Evolutionary conservation across 2,329 filamentous ascomycete genomes (phyloP), one percentile per base, ranked within the genome.

Genomic region (Colletotrichum endophyticum): DNA sequence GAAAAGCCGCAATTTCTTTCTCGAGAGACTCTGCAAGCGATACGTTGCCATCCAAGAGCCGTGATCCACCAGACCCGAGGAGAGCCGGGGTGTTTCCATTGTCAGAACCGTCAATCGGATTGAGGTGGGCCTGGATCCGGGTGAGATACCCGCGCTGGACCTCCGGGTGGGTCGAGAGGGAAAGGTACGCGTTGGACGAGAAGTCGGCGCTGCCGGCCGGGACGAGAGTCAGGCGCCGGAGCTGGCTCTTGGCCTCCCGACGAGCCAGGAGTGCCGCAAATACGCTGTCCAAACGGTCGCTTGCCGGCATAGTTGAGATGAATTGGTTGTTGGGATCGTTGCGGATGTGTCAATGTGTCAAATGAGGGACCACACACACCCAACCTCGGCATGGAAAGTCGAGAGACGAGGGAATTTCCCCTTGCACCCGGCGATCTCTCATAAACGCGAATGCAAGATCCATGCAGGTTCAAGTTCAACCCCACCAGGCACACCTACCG

Each of bases 141-240:
- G 78, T 73, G 22, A 96, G 88, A 81, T 93, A 96, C 9, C 91
- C 93, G 81, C 92, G 89, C 84, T 94, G 93, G 9, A 91, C 71
- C 16, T 81, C 82, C 0, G 84, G 81, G 39, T 86, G 82, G 4
- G 81, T 82, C 1, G 95, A 93, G 8, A 96, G 93, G 66, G 96
- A 95, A 75, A 98, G 95, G 82, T 97, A 94, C 72, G 91, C 91
- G 83, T 96, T 94, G 81, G 95, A 96, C 27, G 93, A 93, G 81
- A 98, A 94, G 85, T 98, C 95, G 66, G 93, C 91, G 27, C 91
- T 94, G 25, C 89, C 92, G 2, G 93, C 89, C 0, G 94, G 94
- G 5, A 93, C 91, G 5, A 94, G 82, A 1, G 84, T 89, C 22
- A 91, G 81, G 8, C 81, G 82, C n/a, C 89, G 87, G 9, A 89